phyloP scores from a whole-genome alignment of 2,329 filamentous ascomycete species.

The Aspergillus eucalypticola region DNA sequence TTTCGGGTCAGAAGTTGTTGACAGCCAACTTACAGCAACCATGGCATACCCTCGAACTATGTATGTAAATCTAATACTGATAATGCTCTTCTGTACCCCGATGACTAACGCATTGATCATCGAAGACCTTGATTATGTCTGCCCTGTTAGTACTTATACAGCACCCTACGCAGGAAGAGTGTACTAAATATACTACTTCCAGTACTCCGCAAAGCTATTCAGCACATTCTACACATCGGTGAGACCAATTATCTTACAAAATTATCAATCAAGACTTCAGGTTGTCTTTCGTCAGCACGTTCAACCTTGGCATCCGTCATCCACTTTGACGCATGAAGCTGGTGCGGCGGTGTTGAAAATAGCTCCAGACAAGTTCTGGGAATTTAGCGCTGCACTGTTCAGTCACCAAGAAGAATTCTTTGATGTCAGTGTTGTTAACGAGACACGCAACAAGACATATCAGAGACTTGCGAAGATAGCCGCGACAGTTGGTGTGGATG shows the following conservation, averaged over 20 bases:
- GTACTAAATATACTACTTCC: constrained; percentile 20
- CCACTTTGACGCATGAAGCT: constrained; percentile 71
- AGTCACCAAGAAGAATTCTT: constrained; percentile 75
- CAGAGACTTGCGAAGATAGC: constrained; percentile 75
- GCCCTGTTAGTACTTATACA: constrained; percentile 55
- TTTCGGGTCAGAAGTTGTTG: constrained; percentile 52
- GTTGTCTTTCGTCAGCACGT: constrained; percentile 89
- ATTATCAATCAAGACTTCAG: constrained; percentile 63
- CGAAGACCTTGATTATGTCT: constrained; percentile 82
- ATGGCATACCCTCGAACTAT: constrained; percentile 42
- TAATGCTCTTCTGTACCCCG: background rate
- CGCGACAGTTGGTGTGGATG: constrained; percentile 65
- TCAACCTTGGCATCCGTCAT: constrained; percentile 92
- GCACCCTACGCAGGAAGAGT: background rate
- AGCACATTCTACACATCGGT: constrained; percentile 70
- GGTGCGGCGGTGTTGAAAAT: constrained; percentile 75
- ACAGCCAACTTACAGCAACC: constrained; percentile 21
- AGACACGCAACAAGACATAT: constrained; percentile 84
- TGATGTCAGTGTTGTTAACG: constrained; percentile 79
- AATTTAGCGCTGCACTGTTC: constrained; percentile 71
- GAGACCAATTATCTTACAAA: constrained; percentile 61
- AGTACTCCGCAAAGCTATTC: constrained; percentile 72
- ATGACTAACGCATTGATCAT: background rate
- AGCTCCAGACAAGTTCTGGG: constrained; percentile 73
- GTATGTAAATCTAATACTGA: constrained; percentile 25